These are phyloP conservation scores for Annona cherimola DNA, from an alignment of 164 flowering plant species.

Conservation along the genomic window DNA sequence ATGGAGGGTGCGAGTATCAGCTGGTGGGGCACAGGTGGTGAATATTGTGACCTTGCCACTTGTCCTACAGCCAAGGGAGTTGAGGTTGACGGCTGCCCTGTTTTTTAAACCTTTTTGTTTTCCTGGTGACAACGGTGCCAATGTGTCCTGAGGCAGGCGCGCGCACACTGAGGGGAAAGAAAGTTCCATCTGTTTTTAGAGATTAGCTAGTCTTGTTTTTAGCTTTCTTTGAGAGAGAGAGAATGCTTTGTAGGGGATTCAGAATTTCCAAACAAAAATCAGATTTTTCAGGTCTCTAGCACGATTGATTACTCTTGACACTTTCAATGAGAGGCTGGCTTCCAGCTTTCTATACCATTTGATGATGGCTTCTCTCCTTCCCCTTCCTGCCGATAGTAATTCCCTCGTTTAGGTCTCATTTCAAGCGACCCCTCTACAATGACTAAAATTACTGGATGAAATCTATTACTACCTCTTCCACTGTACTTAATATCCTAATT, in stretches of 20 bases:
- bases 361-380: too few species aligned
- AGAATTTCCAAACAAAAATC: not conserved
- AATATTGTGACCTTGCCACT: conserved; percentile 63
- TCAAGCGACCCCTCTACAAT: too few species aligned
- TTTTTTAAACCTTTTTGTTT: not conserved
- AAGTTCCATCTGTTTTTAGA: not conserved
- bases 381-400: too few species aligned
- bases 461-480: too few species aligned
- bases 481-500: too few species aligned
- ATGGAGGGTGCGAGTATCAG: conserved; percentile 38
- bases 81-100: conserved; percentile 54
- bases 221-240: not conserved
- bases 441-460: too few species aligned
- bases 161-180: too few species aligned
- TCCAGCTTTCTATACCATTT: too few species aligned
- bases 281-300: not conserved
- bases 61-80: conserved; percentile 86
- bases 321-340: too few species aligned
- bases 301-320: too few species aligned
- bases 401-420: too few species aligned
- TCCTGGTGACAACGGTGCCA: not conserved
- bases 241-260: not conserved
- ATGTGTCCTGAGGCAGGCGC: too few species aligned
- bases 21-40: conserved; percentile 89
- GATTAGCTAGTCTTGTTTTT: not conserved